Percentiles rank a stretch among this genome's conserved stretches.
These are phyloP conservation scores for Suhomyces pyralidae DNA, from an alignment of 805 yeast species.

Conservation along the genomic window DNA sequence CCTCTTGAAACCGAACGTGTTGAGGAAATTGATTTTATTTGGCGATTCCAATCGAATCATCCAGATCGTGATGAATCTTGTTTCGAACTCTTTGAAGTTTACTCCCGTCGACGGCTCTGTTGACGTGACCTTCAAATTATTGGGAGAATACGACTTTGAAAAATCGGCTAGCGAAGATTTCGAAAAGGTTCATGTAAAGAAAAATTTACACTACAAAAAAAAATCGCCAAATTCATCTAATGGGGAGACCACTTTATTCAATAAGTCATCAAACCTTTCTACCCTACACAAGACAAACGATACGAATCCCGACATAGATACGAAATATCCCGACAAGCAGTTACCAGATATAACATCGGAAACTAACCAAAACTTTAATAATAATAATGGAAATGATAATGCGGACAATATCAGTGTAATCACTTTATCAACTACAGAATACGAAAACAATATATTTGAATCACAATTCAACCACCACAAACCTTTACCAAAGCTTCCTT, in stretches of 20 bases:
- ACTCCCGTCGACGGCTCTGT: slow-evolving; percentile 89
- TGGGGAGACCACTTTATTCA: neutral
- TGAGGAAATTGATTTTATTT: slow-evolving; percentile 62
- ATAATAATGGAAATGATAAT: neutral
- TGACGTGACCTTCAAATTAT: slow-evolving; percentile 54
- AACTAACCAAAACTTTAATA: neutral
- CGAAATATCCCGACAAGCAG: neutral
- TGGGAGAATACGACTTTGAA: slow-evolving; percentile 66
- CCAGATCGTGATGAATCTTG: slow-evolving; percentile 89
- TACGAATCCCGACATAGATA: neutral
- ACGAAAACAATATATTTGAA: slow-evolving; percentile 35
- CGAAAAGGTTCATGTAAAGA: slow-evolving; percentile 43
- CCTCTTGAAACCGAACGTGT: slow-evolving; percentile 56
- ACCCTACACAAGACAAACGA: neutral
- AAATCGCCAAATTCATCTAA: neutral
- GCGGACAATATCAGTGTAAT: slow-evolving; percentile 26
- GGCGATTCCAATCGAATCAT: slow-evolving; percentile 91
- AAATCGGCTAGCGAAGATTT: slow-evolving; percentile 41
- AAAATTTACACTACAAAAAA: slow-evolving; percentile 14
- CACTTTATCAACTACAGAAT: slow-evolving; percentile 38
- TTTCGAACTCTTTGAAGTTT: slow-evolving; percentile 86
- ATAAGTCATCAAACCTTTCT: neutral
- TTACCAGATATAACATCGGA: neutral
- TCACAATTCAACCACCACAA: slow-evolving; percentile 31
- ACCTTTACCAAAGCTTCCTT: slow-evolving; percentile 19